Percentiles rank a stretch among this genome's conserved stretches.
These are phyloP conservation scores for Pachysandra terminalis DNA, from an alignment of 164 flowering plant genomes.

Conservation along the genomic window DNA sequence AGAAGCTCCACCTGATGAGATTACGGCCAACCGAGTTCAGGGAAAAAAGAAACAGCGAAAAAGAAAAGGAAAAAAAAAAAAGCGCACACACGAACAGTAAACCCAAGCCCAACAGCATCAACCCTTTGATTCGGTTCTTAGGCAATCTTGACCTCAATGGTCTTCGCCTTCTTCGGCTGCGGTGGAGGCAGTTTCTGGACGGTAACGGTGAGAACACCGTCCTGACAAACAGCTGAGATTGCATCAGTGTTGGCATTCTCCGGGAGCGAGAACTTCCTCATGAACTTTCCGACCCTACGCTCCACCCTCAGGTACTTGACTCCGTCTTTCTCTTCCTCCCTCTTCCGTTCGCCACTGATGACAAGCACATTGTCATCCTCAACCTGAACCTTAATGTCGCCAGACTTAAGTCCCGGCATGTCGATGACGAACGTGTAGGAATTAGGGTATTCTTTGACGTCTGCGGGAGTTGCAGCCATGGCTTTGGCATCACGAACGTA, in stretches of 20 bases:
- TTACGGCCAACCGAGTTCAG: no score
- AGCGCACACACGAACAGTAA: neutral
- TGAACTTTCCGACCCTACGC: constrained; percentile 34
- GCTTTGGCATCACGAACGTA: constrained; percentile 29
- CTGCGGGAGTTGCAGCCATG: constrained; percentile 33
- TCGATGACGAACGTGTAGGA: constrained; percentile 26
- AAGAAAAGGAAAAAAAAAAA: no score
- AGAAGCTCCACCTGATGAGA: no score
- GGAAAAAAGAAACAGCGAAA: no score
- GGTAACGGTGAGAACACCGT: constrained; percentile 36
- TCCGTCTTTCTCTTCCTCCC: constrained; percentile 28
- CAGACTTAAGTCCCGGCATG: constrained; percentile 35
- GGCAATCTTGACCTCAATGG: constrained; percentile 29
- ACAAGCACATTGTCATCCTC: constrained; percentile 27
- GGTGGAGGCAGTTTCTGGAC: constrained; percentile 32
- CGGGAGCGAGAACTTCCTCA: constrained; percentile 41
- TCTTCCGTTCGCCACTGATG: constrained; percentile 27
- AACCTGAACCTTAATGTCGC: constrained; percentile 28
- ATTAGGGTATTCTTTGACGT: constrained; percentile 31
- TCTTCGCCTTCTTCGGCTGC: constrained; percentile 35
- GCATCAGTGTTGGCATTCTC: constrained; percentile 31
- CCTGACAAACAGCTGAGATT: constrained; percentile 30
- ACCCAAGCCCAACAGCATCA: neutral
- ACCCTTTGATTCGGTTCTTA: neutral
- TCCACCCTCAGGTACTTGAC: constrained; percentile 38